Conservation (phyloP, 2,329 filamentous ascomycete genomes). For the Trichoderma oligosporum region DNA sequence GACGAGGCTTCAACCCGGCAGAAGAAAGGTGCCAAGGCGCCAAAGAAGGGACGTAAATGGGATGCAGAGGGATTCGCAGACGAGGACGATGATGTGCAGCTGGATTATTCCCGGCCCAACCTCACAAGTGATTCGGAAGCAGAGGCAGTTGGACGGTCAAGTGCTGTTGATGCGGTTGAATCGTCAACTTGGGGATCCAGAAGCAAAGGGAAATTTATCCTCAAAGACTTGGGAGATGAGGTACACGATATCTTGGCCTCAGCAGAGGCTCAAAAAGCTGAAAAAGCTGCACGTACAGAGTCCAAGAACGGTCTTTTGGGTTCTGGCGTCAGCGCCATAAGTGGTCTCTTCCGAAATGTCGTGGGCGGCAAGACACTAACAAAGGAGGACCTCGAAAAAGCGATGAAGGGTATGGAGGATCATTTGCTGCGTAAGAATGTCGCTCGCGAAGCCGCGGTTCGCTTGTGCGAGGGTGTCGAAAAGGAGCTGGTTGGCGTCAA, state of each 20-base stretch:
- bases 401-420: conserved; percentile 93
- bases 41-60: conserved; percentile 93
- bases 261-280: conserved; percentile 63
- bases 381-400: conserved; percentile 82
- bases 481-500: conserved; percentile 85
- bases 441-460: conserved; percentile 85
- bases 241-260: conserved; percentile 83
- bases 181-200: conserved; percentile 82
- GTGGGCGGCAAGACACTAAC: conserved; percentile 91
- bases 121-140: conserved; percentile 52
- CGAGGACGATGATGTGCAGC: conserved; percentile 65
- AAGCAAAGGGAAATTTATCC: conserved; percentile 83
- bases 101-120: conserved; percentile 80
- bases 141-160: conserved; percentile 48
- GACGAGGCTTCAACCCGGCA: conserved; percentile 65
- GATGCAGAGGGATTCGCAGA: conserved; percentile 83
- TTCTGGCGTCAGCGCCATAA: conserved; percentile 75
- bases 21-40: conserved; percentile 55
- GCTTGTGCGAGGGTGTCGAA: conserved; percentile 87
- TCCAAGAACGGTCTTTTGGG: conserved; percentile 65
- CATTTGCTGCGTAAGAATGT: conserved; percentile 95
- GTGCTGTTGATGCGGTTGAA: conserved; percentile 69
- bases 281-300: conserved; percentile 43
- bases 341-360: conserved; percentile 88
- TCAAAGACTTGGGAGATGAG: conserved; percentile 91